phyloP scores from a whole-genome alignment of 306 rosid species.

The Sphenostylis stenocarpa region DNA sequence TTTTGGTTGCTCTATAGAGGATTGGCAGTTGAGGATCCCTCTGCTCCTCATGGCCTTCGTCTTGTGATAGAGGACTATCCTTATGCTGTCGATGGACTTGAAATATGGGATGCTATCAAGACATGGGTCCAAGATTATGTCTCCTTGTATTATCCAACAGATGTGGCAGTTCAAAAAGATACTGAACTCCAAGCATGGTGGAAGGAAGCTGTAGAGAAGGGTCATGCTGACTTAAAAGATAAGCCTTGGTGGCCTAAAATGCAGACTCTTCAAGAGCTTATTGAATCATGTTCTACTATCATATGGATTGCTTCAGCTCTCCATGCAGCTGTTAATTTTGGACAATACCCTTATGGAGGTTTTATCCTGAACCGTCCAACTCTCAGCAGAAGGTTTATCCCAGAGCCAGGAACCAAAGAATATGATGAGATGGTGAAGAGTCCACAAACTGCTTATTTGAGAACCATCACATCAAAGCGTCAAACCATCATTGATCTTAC shows the following conservation, averaged over 20 bases:
- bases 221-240: constrained; percentile 63
- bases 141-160: constrained; percentile 46
- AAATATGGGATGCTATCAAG: constrained; percentile 67
- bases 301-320: constrained; percentile 79
- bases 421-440: constrained; percentile 57
- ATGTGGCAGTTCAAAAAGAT: constrained; percentile 44
- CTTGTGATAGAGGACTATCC: constrained; percentile 66
- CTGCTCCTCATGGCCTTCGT: constrained; percentile 55
- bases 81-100: constrained; percentile 60
- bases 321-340: constrained; percentile 72
- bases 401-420: constrained; percentile 53
- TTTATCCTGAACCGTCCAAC: constrained; percentile 71
- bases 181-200: constrained; percentile 68
- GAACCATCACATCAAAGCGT: constrained; percentile 64
- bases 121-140: constrained; percentile 63
- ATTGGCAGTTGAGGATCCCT: constrained; percentile 56
- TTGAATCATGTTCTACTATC: constrained; percentile 46
- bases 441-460: constrained; percentile 51
- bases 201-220: constrained; percentile 59
- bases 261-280: constrained; percentile 44
- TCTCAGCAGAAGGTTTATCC: constrained; percentile 50
- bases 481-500: constrained; percentile 58
- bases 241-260: constrained; percentile 66
- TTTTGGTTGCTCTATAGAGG: constrained; percentile 48
- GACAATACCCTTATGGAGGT: constrained; percentile 76